Evolutionary conservation across 2,329 filamentous ascomycete genomes (phyloP).

Genomic region (Raffaelea arxii): DNA sequence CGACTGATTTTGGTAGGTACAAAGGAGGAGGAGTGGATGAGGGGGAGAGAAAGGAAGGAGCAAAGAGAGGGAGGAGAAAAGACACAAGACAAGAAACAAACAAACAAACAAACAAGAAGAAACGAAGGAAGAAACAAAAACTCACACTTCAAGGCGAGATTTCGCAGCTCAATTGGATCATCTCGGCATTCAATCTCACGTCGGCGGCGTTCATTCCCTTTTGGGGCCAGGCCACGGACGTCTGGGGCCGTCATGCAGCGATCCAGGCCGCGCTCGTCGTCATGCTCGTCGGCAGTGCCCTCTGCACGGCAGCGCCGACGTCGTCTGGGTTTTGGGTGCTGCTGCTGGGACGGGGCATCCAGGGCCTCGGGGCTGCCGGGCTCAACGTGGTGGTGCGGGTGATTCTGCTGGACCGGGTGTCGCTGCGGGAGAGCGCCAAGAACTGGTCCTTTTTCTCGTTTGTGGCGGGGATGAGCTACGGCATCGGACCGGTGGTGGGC

Average conservation of each 20-base stretch:
- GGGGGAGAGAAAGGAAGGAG: no score
- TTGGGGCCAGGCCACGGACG: slow-evolving; percentile 54
- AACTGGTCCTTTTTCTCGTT: slow-evolving; percentile 54
- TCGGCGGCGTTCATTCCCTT: slow-evolving; percentile 57
- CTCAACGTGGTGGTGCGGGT: slow-evolving; percentile 50
- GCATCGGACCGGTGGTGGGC: slow-evolving; percentile 51
- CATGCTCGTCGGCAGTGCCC: slow-evolving; percentile 49
- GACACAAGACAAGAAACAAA: no score
- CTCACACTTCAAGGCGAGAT: slow-evolving; percentile 33
- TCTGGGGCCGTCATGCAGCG: slow-evolving; percentile 52
- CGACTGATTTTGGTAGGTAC: slow-evolving; percentile 48
- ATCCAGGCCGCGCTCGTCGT: slow-evolving; percentile 46
- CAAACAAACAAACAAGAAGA: no score
- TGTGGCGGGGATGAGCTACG: slow-evolving; percentile 48
- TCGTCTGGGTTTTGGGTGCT: slow-evolving; percentile 47
- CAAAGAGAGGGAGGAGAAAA: no score
- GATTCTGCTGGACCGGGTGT: slow-evolving; percentile 54
- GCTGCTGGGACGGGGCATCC: slow-evolving; percentile 51
- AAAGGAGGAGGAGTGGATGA: no score
- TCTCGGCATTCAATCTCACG: slow-evolving; percentile 58
- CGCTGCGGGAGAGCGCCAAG: slow-evolving; percentile 47
- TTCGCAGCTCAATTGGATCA: slow-evolving; percentile 57
- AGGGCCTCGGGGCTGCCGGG: slow-evolving; percentile 52
- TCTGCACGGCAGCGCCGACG: slow-evolving; percentile 49
- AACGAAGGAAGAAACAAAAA: no score